Evolutionary conservation across 192 early-diverging fungal species (phyloP), one percentile per base, ranked within the genome.

Genomic region (Polychytrium aggregatum): DNA sequence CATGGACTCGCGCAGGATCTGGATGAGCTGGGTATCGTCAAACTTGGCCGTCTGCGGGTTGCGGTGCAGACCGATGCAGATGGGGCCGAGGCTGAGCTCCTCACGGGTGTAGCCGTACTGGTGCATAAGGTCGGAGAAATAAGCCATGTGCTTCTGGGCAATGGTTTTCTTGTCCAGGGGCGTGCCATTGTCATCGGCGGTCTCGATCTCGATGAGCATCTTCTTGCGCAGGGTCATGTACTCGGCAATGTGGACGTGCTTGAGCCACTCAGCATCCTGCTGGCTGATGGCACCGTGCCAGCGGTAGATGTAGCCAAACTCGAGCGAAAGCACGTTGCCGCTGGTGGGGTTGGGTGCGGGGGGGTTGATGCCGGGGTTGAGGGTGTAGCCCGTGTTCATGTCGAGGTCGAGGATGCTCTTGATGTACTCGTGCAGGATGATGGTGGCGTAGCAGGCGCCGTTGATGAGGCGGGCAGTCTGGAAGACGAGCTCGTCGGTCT

Each of bases 401-500:
- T 46, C 50, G 0, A 62, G 48, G 35, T 67, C 70, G 31, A 73
- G 50, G 21, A 74, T 74, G 8, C 63, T 63, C 30, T 53, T 59
- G 24, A 74, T 18, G 28, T 74, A 74, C 34, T 74, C 65, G 5
- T 64, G 53, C 4, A 70, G 41, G 17, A 74, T 57, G 2, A 70
- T 33, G 22, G 65, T 68, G 5, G 56, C 40, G 35, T 65, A 74
- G 20, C 53, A 74, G 18, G 40, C 71, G 31, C 55, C 45, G 46
- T 74, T 74, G 34, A 74, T 48, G 25, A 70, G 48, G 16, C 71
- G 48, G 11, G 71, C 71, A 16, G 70, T 71, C 48, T 74, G 71
- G 48, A 74, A 74, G 1, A 74, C 29, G 21, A 56, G 47, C 41
- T 74, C 71, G 22, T 74, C 71, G 25, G 40, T 41, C 41, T 33